Evolutionary conservation across 352 stramenopile genomes (phyloP), one percentile per base, ranked within the genome.

Genomic region (Globisporangium polare): DNA sequence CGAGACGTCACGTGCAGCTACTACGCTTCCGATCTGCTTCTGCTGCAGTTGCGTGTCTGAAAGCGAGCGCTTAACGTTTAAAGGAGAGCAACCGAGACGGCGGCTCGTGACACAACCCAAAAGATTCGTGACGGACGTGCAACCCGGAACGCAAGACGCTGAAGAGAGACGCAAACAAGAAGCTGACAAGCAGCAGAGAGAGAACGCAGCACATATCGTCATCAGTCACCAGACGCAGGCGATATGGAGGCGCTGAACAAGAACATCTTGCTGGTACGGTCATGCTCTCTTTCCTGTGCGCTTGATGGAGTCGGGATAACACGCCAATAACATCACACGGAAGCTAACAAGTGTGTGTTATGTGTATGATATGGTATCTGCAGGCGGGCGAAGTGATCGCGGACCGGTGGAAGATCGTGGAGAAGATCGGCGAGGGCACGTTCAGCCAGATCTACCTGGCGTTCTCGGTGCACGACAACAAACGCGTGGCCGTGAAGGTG

Each of bases 381-480:
- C 49, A 95, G 87, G 76, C 83, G 20, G 87, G 87, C 49, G 87
- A 95, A 69, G 74, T 95, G 43, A 77, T 95, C 42, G 83, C 83
- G 0, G 78, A 90, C 45, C 82, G 81, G 50, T 95, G 87, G 87
- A 89, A 89, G 47, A 79, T 95, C 56, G 74, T 86, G 26, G 86
- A 95, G 69, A 95, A 95, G 67, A 95, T 95, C 42, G 86, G 86
- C 62, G 86, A 95, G 72, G 87, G 87, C 24, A 95, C 87, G 6
- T 95, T 95, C 60, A 95, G 87, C 55, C 85, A 95, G 68, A 95
- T 95, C 57, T 95, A 94, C 69, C 88, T 86, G 66, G 87, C 87
- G 35, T 92, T 89, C 43, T 86, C 81, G 46, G 67, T 94, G 31
- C 80, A 92, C 50, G 78, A 75, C 65, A 77, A 78, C 17, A 71